phyloP scores from a whole-genome alignment of 1,139 yeast species.

The Arxiozyma heterogenica region DNA sequence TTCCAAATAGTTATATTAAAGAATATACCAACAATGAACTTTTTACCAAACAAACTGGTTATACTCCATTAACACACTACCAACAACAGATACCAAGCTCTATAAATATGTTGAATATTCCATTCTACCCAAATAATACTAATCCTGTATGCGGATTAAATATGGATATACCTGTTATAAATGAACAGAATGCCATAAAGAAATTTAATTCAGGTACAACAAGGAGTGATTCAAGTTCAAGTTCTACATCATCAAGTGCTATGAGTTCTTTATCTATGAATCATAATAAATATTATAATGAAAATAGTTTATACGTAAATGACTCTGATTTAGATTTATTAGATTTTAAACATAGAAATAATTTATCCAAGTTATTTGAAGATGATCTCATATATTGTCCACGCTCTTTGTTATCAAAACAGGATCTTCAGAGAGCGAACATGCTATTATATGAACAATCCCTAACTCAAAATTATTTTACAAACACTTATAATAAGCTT shows the following conservation, averaged over 20 bases:
- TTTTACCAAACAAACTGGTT: not conserved
- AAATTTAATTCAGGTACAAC: conserved; percentile 8
- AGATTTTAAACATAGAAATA: conserved; percentile 13
- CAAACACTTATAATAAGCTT: not conserved
- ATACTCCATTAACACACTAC: not conserved
- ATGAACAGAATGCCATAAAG: conserved; percentile 4
- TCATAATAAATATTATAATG: not conserved
- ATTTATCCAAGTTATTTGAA: conserved; percentile 20
- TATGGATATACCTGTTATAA: conserved; percentile 1
- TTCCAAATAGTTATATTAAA: not conserved
- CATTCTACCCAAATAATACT: not conserved
- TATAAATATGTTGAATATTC: not conserved
- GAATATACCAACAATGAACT: not conserved
- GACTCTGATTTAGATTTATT: not conserved
- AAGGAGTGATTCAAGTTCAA: conserved; percentile 11
- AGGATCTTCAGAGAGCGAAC: conserved; percentile 16
- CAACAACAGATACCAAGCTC: not conserved
- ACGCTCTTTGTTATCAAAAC: conserved; percentile 16
- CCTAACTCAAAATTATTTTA: conserved; percentile 1
- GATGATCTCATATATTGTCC: conserved; percentile 28
- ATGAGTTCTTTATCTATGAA: conserved; percentile 2
- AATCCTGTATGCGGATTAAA: not conserved
- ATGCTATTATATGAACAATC: conserved; percentile 8
- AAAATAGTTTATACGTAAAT: not conserved
- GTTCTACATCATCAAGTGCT: conserved; percentile 3